Conservation (phyloP, 2,329 filamentous ascomycete species). For the Aspergillus sojae region DNA sequence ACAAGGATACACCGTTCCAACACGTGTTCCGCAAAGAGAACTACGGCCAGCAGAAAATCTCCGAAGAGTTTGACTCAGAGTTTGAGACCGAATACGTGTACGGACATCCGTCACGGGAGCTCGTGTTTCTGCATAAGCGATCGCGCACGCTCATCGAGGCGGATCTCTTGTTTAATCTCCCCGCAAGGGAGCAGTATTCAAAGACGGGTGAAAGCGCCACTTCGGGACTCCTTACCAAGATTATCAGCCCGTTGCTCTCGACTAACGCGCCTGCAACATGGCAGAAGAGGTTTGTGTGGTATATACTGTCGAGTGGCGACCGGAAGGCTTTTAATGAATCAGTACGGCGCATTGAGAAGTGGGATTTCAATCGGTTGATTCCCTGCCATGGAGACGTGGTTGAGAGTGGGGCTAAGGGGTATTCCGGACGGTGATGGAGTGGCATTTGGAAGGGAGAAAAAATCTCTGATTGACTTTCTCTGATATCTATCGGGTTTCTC, state of each 20-base stretch:
- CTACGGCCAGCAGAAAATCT: slow-evolving; percentile 58
- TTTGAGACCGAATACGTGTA: slow-evolving; percentile 86
- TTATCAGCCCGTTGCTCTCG: slow-evolving; percentile 60
- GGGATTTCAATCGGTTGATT: slow-evolving; percentile 84
- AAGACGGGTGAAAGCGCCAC: slow-evolving; percentile 56
- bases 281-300: slow-evolving; percentile 83
- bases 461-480: slow-evolving; percentile 10
- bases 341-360: slow-evolving; percentile 68
- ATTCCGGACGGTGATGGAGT: slow-evolving; percentile 77
- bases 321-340: slow-evolving; percentile 70
- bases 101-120: slow-evolving; percentile 78
- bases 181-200: slow-evolving; percentile 81
- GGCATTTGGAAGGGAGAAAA: slow-evolving; percentile 65
- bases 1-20: slow-evolving; percentile 64
- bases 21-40: slow-evolving; percentile 67
- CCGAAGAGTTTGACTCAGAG: slow-evolving; percentile 79
- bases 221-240: slow-evolving; percentile 61
- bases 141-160: slow-evolving; percentile 81
- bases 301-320: slow-evolving; percentile 64
- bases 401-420: slow-evolving; percentile 71
- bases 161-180: slow-evolving; percentile 90
- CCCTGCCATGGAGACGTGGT: slow-evolving; percentile 94
- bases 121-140: slow-evolving; percentile 83
- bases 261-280: slow-evolving; percentile 65
- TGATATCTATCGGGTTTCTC: background rate